Base-by-base conservation (phyloP, 148 eudicot species). In the Diospyros lotus region DNA sequence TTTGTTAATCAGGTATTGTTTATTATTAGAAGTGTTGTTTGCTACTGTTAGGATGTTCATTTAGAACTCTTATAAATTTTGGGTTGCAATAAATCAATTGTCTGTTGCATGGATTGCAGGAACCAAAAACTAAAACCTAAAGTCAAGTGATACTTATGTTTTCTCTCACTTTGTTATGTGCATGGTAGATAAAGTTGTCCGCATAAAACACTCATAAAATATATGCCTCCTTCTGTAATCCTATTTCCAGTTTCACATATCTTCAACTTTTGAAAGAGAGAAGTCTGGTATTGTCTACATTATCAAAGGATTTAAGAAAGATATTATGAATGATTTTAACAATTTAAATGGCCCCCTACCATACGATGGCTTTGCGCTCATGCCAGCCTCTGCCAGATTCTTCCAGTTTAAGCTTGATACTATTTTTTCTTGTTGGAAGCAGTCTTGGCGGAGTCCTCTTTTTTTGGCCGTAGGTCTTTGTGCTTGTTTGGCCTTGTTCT, bases 1-100 rank as follows among this genome's bases (percentile, higher is more conserved):
- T 95, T 95, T 82, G 99, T 91, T 69, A 91, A 93, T 73, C 99
- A 95, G 99, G 99, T 95, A 90, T 74, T 63, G 11, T 38, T 55
- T 8, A 46, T 55, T 8, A 46, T 51, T 41, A 44, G 18, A 59
- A 18, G 18, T 64, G 48, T 55, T 72, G 12, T 44, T 1, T 40
- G 15, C 53, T 12, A 14, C 11, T 17, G 11, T 45, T 18, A 4
- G 44, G 58, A 48, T 52, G 44, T 68, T 69, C 52, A 50, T 51
- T 69, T 53, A 28, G 59, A 54, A 40, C 6, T 38, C 28, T 48
- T 69, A 8, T 43, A 45, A 73, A 12, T 28, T 62, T 50, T 73
- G 64, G 5, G 14, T 39, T 73, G 59, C 50, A 50, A 52, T 68
- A 42, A 62, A 15, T 17, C 14, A 41, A 17, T 54, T 64, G 69